Evolutionary conservation across 2,329 filamentous ascomycete genomes (phyloP), one percentile per base, ranked within the genome.

Genomic region (Setomelanomma holmii): DNA sequence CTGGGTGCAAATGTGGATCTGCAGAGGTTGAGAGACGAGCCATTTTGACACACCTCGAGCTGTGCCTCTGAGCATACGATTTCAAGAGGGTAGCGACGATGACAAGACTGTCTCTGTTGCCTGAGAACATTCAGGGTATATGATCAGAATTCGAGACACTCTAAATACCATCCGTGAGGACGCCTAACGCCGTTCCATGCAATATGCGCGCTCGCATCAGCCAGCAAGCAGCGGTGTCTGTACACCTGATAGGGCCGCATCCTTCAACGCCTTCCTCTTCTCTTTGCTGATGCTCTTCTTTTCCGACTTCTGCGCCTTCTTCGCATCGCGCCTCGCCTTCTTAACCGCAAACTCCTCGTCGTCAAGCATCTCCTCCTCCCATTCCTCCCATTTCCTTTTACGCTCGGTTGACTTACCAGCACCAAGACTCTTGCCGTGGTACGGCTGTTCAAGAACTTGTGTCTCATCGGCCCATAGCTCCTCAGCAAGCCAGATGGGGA

Each of bases 401-500:
- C 64, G 68, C 53, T 74, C 64, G n/a, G 60, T 63, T 22, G 59
- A 63, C 51, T 67, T 61, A 46, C 59, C 63, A 49, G 59, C 34
- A 55, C 12, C 53, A 54, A 53, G n/a, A 45, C 57, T 5, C 60
- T 59, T 55, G 63, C 67, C 66, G 44, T 68, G 62, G 45, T 68
- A 74, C 24, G 75, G 77, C 58, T 84, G 79, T 5, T 80, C 78
- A 38, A 95, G 79, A 5, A 96, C 86, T 68, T 91, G 87, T 55
- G 86, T 83, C 54, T 88, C 85, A 60, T 95, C 90, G 14, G 88
- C 76, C 92, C 95, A 99, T 59, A 99, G 82, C 81, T 97, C 92
- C 63, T 92, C 89, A 4, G 93, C 90, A 71, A 96, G 79, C 90
- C 92, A 99, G 71, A 99, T 87, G n/a, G 95, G 95, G 68, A 99